Base-by-base conservation (phyloP, 129 eudicot species). In the Chrysanthemum seticuspe region DNA sequence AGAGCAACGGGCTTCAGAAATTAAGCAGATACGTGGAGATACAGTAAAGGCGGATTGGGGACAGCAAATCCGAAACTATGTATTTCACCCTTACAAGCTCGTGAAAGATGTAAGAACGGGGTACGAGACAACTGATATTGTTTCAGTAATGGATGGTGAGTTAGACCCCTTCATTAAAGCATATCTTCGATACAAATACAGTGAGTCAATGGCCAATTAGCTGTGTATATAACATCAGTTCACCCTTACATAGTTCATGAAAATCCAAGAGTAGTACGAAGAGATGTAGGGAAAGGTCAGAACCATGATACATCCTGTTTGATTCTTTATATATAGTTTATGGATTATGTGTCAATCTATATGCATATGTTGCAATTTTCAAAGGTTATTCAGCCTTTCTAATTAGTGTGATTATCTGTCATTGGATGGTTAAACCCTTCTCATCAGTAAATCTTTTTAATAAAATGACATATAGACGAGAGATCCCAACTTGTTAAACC, bases 41-140 rank as follows among this genome's bases (percentile, higher is more conserved):
- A 73, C 82, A 1, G 99, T 95, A 34, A 95, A 95, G 82, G 99
- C 99, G 1, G 99, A 95, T 56, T 95, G 96, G 97, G 99, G 99
- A 0, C 99, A 95, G 65, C 96, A 95, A 67, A 95, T 95, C 19
- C 57, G 97, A 10, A 95, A 95, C 76, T 95, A 95, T 47, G 99
- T 91, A 6, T 95, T 95, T 62, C 99, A 95, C 67, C 99, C 99
- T 1, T 95, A 95, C 91, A 95, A 95, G 86, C 87, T 95, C 15
- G 99, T 95, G 68, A 95, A 95, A 80, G 99, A 95, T 75, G 91
- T 95, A n/a, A 67, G 99, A 25, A 84, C 96, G 1, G 97, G 96
- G 53, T 59, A 81, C 11, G 97, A 95, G 71, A 91, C 97, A 5
- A 81, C 97, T 0, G 95, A 95, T 55, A 85, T 95, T 16, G 76